Evolutionary conservation across 2,329 filamentous ascomycete genomes (phyloP).

Genomic region (Xylaria sp.): DNA sequence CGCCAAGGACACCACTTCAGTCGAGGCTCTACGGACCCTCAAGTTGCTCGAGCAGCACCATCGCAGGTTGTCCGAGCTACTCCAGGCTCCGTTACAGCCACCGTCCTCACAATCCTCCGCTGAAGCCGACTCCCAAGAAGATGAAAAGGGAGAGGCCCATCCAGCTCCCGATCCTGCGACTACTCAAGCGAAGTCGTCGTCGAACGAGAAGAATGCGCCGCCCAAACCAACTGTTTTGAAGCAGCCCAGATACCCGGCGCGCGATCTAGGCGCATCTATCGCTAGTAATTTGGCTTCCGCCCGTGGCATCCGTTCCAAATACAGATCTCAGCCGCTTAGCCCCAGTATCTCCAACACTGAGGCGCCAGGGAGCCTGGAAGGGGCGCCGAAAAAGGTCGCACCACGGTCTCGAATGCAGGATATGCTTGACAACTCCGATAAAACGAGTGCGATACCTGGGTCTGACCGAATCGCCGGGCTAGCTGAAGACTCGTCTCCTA

Average conservation of each 20-base stretch:
- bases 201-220: slow-evolving; percentile 45
- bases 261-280: slow-evolving; percentile 83
- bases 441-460: slow-evolving; percentile 65
- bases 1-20: slow-evolving; percentile 73
- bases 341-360: slow-evolving; percentile 80
- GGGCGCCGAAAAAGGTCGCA: slow-evolving; percentile 62
- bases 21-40: slow-evolving; percentile 84
- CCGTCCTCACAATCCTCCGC: slow-evolving; percentile 54
- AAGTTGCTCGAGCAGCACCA: slow-evolving; percentile 90
- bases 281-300: slow-evolving; percentile 89
- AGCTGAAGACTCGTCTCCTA: slow-evolving; percentile 45
- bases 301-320: slow-evolving; percentile 76
- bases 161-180: slow-evolving; percentile 41
- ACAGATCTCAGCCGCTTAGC: slow-evolving; percentile 74
- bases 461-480: slow-evolving; percentile 45
- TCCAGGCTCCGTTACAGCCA: slow-evolving; percentile 74
- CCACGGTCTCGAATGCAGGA: slow-evolving; percentile 65
- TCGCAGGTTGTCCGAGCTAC: slow-evolving; percentile 80
- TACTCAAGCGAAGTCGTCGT: slow-evolving; percentile 40
- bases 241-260: slow-evolving; percentile 65
- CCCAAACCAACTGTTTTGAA: slow-evolving; percentile 53
- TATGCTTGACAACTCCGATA: slow-evolving; percentile 65
- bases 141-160: slow-evolving; percentile 52
- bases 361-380: slow-evolving; percentile 75
- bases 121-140: slow-evolving; percentile 52